Evolutionary conservation across 148 eudicot genomes (phyloP), one percentile per base, ranked within the genome.

Genomic region (Rheum nobile): DNA sequence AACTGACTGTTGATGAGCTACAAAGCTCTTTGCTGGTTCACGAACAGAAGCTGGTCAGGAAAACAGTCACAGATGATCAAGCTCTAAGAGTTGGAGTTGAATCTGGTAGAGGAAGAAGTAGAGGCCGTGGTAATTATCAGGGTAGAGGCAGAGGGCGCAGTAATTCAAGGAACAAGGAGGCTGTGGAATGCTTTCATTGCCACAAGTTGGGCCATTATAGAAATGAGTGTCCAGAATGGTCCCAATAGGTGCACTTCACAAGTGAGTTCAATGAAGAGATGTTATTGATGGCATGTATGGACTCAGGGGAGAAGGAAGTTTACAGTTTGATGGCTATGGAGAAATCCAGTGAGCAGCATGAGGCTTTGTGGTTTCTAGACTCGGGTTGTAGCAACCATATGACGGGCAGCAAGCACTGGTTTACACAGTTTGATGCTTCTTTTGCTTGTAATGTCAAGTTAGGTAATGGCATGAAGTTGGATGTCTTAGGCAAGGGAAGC

Each of bases 1-100:
- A n/a, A 0, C 41, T 76, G 31, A 67, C 79, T 52, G 50, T 76
- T 48, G 68, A 76, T 71, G 74, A 76, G 16, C 22, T 76, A 14
- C 69, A 71, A 71, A n/a, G 74, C 26, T 47, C 38, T 50, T 12
- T 44, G 74, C 10, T 57, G 44, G 48, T 75, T 44, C 73, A 72
- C 71, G 78, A 77, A 41, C 50, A 75, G 29, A 72, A 67, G 44
- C 4, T 44, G 14, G 48, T 76, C 0, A 54, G 12, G 10, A 63
- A 70, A 21, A 13, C 43, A 24, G 47, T 12, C n/a, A 7, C 8
- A 21, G 82, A 80, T 13, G 80, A 80, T 38, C 77, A 80, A 32
- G 77, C 77, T 10, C 44, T 80, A 6, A 38, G 73, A 5, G 77
- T 57, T 2, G 10, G 48, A 22, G 44, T 43, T 1, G 69, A 75